Evolutionary conservation across 129 eudicot species (phyloP), one percentile per base, ranked within the genome.

Genomic region (Flaveria ramosissima): DNA sequence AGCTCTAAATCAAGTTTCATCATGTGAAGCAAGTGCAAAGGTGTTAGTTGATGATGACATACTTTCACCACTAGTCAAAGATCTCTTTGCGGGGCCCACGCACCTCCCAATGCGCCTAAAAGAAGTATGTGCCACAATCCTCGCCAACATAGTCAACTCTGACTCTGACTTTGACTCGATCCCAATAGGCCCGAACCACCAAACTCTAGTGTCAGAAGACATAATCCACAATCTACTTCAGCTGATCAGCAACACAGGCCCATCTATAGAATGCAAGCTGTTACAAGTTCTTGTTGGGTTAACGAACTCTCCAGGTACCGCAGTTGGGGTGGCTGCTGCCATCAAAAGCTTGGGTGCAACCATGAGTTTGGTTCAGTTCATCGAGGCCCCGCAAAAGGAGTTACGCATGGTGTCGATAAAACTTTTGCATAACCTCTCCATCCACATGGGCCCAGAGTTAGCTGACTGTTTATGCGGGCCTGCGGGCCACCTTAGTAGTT

Each of bases 281-380:
- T 80, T 93, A 60, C 97, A 93, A 73, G 96, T 90, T 68, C 97
- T 93, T 23, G 96, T 93, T 2, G 98, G 98, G 69, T 89, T 93
- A 59, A 93, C 97, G 1, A 85, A 82, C 76, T 86, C 96, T 26
- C 86, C 84, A 9, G 75, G 77, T 24, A 85, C 97, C 11, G 92
- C 89, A n/a, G 68, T 43, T 1, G 74, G 88, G 60, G 96, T 90
- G 36, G 98, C 89, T 68, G 71, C 96, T 50, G 97, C 97, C 61
- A 91, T 93, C 46, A 90, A 84, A 84, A 93, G 96, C 83, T 90
- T 86, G 13, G 98, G 97, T n/a, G 98, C 98, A 52, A 88, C 88
- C 39, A 75, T 81, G 19, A 93, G 97, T 83, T 81, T 93, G 83
- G 96, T 93, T 63, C 98, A 93, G 68, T 93, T 93, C 74, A 90